Conservation (phyloP, 345 rosid genomes). For the Pseudoturritis turrita region DNA sequence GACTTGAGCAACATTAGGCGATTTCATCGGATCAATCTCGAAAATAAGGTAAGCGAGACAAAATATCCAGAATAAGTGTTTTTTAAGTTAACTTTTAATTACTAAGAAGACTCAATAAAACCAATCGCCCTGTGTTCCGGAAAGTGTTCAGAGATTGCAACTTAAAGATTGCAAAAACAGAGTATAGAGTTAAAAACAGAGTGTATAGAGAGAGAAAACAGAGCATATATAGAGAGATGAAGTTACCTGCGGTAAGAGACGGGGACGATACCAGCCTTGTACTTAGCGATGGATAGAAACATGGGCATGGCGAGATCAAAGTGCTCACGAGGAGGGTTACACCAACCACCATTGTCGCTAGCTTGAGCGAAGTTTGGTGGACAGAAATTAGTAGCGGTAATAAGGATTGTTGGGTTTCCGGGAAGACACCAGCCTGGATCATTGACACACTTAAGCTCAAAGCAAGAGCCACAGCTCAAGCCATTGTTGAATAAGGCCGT, state of each 20-base stretch:
- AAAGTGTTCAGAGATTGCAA: background rate
- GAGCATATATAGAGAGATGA: background rate
- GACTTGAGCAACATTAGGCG: constrained; percentile 7
- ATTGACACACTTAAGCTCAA: constrained; percentile 49
- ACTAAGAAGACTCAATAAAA: background rate
- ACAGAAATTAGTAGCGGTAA: constrained; percentile 66
- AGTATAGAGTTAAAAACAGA: background rate
- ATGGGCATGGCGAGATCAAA: constrained; percentile 75
- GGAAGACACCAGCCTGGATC: constrained; percentile 63
- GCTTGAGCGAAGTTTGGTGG: constrained; percentile 60
- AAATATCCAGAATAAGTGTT: too few relatives aligned
- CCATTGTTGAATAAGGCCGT: constrained; percentile 72
- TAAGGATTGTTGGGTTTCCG: constrained; percentile 49
- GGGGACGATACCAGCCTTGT: constrained; percentile 71
- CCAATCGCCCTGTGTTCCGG: too few relatives aligned
- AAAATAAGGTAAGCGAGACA: background rate
- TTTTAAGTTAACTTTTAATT: background rate
- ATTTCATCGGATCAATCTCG: background rate
- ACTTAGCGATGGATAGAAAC: constrained; percentile 61
- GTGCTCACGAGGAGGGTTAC: constrained; percentile 70
- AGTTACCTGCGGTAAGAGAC: constrained; percentile 65
- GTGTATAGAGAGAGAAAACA: background rate
- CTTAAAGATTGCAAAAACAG: background rate
- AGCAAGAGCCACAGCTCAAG: constrained; percentile 62
- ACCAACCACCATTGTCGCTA: constrained; percentile 70